Conservation (phyloP, 495 filamentous ascomycete genomes). For the Choiromyces venosus region DNA sequence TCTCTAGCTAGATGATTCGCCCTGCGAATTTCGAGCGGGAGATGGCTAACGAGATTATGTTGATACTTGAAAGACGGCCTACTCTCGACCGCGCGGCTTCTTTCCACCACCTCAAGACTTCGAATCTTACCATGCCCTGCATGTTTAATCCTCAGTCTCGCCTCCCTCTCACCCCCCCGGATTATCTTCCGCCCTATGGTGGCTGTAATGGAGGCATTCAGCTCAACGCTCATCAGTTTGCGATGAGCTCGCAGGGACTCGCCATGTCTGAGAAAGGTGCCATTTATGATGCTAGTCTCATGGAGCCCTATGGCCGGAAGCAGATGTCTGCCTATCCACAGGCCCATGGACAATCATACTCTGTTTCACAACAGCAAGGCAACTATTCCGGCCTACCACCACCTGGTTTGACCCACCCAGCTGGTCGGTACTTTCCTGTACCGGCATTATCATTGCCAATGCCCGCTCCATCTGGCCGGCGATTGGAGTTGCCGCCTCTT, state of each 20-base stretch:
- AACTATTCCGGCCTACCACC: conserved; percentile 38
- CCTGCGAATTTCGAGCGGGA: conserved; percentile 29
- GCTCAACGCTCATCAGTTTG: conserved; percentile 33
- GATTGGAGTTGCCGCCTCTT: conserved; percentile 35
- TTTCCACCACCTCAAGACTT: conserved; percentile 13
- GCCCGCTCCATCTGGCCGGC: conserved; percentile 15
- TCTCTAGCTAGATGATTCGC: conserved; percentile 33
- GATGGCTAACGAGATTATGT: conserved; percentile 42
- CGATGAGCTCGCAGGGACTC: conserved; percentile 31
- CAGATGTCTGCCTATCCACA: conserved; percentile 19
- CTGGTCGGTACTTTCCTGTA: conserved; percentile 33
- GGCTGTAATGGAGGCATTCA: conserved; percentile 21
- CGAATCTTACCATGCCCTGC: conserved; percentile 34
- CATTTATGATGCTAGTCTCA: conserved; percentile 28
- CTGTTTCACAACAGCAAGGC: conserved; percentile 32
- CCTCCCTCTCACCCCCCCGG: conserved; percentile 40
- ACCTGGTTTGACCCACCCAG: conserved; percentile 39
- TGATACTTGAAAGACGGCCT: conserved; percentile 32
- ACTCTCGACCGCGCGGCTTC: conserved; percentile 11
- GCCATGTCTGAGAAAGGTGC: conserved; percentile 33
- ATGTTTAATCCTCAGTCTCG: conserved; percentile 34
- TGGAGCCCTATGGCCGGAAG: conserved; percentile 29
- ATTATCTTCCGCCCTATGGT: conserved; percentile 34
- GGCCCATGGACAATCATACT: conserved; percentile 25
- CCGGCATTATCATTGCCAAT: conserved; percentile 16